Conservation (phyloP, 192 early-diverging fungal species). For the Podila epigama region DNA sequence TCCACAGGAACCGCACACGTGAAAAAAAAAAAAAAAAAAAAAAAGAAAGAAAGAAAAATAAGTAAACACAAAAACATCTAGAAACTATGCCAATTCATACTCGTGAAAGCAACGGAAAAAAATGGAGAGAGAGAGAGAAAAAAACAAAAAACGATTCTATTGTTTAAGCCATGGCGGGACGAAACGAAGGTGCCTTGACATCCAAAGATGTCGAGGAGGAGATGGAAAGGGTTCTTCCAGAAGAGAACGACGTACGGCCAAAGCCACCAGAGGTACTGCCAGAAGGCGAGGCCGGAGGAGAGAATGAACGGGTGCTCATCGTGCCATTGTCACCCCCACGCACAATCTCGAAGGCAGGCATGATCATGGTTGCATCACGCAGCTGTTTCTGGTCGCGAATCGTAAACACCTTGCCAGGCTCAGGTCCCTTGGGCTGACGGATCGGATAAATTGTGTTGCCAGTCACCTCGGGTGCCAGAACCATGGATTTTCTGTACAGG, state of each 20-base stretch:
- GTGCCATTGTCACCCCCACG: not conserved
- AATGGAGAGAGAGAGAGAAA: not conserved
- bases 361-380: conserved; percentile 46
- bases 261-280: not conserved
- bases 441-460: conserved; percentile 66
- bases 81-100: too few species aligned
- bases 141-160: too few species aligned
- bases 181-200: not conserved
- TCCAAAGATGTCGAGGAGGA: not conserved
- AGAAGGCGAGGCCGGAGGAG: not conserved
- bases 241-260: not conserved
- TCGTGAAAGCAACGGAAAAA: too few species aligned
- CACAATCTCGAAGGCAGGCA: conserved; percentile 21
- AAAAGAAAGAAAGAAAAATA: too few species aligned
- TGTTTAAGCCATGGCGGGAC: not conserved
- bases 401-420: conserved; percentile 76
- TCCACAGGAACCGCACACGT: too few species aligned
- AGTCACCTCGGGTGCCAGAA: conserved; percentile 56
- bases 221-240: not conserved
- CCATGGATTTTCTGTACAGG: conserved; percentile 58
- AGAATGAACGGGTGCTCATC: not conserved
- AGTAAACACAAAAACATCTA: too few species aligned
- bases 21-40: too few species aligned
- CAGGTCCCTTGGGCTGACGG: conserved; percentile 79
- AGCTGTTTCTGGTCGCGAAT: conserved; percentile 56